phyloP scores from a whole-genome alignment of 2,329 filamentous ascomycete species.

The Ophiostoma angusticollis region DNA sequence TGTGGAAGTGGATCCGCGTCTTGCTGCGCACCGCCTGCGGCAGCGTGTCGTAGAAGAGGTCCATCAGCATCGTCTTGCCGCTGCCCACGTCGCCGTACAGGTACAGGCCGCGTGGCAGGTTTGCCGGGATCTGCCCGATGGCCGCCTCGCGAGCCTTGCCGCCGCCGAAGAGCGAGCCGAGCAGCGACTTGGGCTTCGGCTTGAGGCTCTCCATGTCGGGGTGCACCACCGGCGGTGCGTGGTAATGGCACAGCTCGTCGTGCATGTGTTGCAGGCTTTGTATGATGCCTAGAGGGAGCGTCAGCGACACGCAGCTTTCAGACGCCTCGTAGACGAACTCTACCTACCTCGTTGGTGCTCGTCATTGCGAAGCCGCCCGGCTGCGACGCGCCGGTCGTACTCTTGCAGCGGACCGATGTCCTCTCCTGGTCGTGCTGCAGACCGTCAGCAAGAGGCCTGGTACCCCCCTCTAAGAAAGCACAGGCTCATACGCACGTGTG shows the following conservation, averaged over 20 bases:
- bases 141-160: conserved; percentile 17
- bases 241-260: conserved; percentile 64
- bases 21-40: conserved; percentile 68
- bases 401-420: conserved; percentile 65
- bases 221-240: conserved; percentile 59
- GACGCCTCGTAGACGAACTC: not conserved
- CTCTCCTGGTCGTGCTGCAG: conserved; percentile 13
- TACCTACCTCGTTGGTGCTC: conserved; percentile 69
- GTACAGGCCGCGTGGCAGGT: conserved; percentile 79
- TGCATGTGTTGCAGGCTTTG: conserved; percentile 80
- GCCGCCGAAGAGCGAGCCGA: conserved; percentile 45
- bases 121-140: conserved; percentile 47
- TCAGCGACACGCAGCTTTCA: not conserved
- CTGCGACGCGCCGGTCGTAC: conserved; percentile 70
- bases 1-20: conserved; percentile 94
- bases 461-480: not conserved
- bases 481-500: conserved; percentile 12
- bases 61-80: conserved; percentile 99
- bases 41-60: conserved; percentile 89
- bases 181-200: conserved; percentile 38
- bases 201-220: conserved; percentile 58
- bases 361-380: conserved; percentile 68
- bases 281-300: conserved; percentile 56
- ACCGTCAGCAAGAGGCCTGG: not conserved
- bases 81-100: conserved; percentile 94